Evolutionary conservation across 345 rosid genomes (phyloP), one percentile per base, ranked within the genome.

Genomic region (Camelina laxa): DNA sequence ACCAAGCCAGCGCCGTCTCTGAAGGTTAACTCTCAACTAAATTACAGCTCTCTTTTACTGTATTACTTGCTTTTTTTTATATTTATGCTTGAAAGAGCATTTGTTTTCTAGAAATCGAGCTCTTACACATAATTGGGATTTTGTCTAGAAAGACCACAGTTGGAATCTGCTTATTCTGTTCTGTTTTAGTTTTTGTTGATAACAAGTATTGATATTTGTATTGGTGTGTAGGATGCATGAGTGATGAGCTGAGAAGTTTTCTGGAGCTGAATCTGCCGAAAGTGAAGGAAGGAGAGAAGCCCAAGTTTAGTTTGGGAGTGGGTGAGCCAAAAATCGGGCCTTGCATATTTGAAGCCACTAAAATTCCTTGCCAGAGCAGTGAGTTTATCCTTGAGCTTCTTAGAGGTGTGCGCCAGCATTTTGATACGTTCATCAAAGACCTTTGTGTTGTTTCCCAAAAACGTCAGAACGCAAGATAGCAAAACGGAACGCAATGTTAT

Each of bases 251-350:
- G 80, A 86, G 95, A 82, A 87, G 78, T 67, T 94, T 94, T 69
- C 82, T 92, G 81, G 97, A 92, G 80, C 53, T 94, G 62, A 94
- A 89, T 83, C 92, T 94, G 5, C 97, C 96, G 3, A 91, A 89
- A 80, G 96, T 91, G 35, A 89, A 93, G 75, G 86, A 84, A 72
- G 89, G 92, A 47, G 88, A 90, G 87, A 90, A 86, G 68, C 76
- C 93, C 1, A 87, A 90, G 78, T 94, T 85, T 58, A 90, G 86
- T 70, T 79, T 95, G 61, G 99, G 97, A 68, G 89, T 95, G 60
- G 81, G 88, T 8, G 97, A 92, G 79, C 93, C 91, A 53, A 95
- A 92, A 84, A 63, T 92, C 59, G 99, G 97, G 2, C 92, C 97
- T 5, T 93, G 89, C 82, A 85, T 95, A 16, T 81, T 55, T 48